Conservation (phyloP, 148 eudicot species). For the Silene conica region DNA sequence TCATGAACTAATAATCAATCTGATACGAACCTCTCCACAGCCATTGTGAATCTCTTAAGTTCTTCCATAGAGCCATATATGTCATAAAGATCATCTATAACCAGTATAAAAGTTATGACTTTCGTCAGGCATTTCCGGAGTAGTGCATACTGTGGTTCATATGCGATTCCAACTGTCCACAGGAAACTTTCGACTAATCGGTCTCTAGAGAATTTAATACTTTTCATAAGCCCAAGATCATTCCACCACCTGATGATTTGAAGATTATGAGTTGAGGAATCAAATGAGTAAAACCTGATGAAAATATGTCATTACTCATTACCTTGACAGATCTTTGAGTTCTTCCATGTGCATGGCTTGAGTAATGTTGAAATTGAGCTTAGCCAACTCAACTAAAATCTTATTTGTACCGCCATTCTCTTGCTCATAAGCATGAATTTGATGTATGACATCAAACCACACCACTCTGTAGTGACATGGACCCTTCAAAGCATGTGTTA, state of each 20-base stretch:
- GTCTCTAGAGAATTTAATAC: constrained; percentile 38
- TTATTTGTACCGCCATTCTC: constrained; percentile 2
- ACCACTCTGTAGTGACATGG: constrained; percentile 35
- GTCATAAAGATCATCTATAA: constrained; percentile 52
- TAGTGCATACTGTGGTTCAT: constrained; percentile 33
- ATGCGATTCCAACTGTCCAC: constrained; percentile 50
- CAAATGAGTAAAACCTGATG: not conserved
- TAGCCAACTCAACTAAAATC: constrained; percentile 29
- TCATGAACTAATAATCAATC: too few species aligned
- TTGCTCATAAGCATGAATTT: constrained; percentile 21
- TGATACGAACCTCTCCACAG: constrained; percentile 33
- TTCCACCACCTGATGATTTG: constrained; percentile 51
- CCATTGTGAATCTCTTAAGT: constrained; percentile 37
- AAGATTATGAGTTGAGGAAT: not conserved
- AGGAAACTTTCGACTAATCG: constrained; percentile 48
- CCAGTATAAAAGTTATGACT: constrained; percentile 32
- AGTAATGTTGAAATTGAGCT: constrained; percentile 42
- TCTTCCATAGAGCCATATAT: constrained; percentile 45
- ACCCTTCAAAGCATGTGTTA: constrained; percentile 12
- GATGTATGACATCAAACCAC: constrained; percentile 43
- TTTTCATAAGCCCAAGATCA: constrained; percentile 32
- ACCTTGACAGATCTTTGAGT: constrained; percentile 39
- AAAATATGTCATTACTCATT: not conserved
- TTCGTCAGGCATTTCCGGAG: constrained; percentile 45
- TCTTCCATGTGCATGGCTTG: constrained; percentile 42